Evolutionary conservation across 2,329 filamentous ascomycete genomes (phyloP).

Genomic region (Alternaria gansuensis): DNA sequence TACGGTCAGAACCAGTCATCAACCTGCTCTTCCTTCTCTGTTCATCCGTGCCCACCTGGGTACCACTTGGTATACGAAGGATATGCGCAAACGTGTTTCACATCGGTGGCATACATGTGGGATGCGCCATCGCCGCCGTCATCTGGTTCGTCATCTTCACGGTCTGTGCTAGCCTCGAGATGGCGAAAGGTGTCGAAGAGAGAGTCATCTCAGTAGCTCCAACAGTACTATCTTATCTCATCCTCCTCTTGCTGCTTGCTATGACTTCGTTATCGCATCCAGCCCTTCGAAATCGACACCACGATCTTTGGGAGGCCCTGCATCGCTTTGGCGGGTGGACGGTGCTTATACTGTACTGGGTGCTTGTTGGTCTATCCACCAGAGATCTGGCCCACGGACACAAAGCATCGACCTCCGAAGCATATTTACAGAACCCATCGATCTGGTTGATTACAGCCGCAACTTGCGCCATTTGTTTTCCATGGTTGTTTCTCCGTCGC

Average conservation of each 20-base stretch:
- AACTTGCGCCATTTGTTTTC: conserved; percentile 73
- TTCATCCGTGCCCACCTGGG: conserved; percentile 46
- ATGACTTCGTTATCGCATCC: conserved; percentile 48
- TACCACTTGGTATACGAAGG: conserved; percentile 46
- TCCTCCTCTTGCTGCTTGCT: conserved; percentile 40
- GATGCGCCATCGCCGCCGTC: conserved; percentile 47
- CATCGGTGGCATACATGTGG: conserved; percentile 52
- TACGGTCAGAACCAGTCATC: conserved; percentile 51
- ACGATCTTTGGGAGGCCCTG: conserved; percentile 49
- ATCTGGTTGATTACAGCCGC: conserved; percentile 76
- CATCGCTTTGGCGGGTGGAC: conserved; percentile 54
- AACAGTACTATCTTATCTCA: conserved; percentile 44
- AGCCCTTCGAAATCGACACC: conserved; percentile 41
- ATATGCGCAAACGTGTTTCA: conserved; percentile 49
- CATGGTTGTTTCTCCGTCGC: conserved; percentile 77
- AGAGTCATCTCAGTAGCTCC: conserved; percentile 34
- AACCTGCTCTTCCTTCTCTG: conserved; percentile 49
- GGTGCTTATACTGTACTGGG: conserved; percentile 50
- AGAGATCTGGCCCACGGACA: conserved; percentile 34
- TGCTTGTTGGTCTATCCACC: conserved; percentile 39
- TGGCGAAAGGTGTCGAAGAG: conserved; percentile 32
- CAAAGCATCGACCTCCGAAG: conserved; percentile 25
- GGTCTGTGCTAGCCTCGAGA: conserved; percentile 48
- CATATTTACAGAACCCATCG: conserved; percentile 38
- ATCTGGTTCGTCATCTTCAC: conserved; percentile 59